Base-by-base conservation (phyloP, 441 rosid species). In the Adansonia rubrostipa region DNA sequence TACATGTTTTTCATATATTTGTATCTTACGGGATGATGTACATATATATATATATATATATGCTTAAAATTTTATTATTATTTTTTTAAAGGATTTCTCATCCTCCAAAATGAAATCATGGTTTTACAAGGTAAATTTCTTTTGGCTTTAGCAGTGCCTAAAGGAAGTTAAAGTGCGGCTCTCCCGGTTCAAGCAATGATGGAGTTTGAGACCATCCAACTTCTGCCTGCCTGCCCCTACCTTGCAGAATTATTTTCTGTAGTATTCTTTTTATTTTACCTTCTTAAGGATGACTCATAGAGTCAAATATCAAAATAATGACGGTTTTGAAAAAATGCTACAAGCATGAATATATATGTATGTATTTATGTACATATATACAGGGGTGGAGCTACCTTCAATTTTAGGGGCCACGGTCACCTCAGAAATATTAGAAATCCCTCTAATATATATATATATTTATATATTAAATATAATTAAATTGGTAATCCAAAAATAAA, bases 251-350 rank as follows among this genome's bases (percentile, higher is more conserved):
- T 65, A 83, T 68, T 79, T 77, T 73, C n/a, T 47, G 17, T 28
- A 53, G 58, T 53, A 33, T 72, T 56, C 71, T 75, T 74, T 17
- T 17, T 9, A 15, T 65, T 58, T 24, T 36, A 62, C 53, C 69
- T 71, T 44, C 15, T 62, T 28, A 54, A 40, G 62, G 57, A 44
- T 73, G 57, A 44, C 56, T 79, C 75, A 81, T 76, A 54, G 33
- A 66, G 22, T 76, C 24, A 66, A 47, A 77, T 50, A 66, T 64
- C 81, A 76, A 73, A 75, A 80, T 86, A 77, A 84, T 79, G 77
- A 83, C 74, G 76, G 50, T 69, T 71, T 75, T 73, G 73, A 61
- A 77, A n/a, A 53, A 72, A 56, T 75, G 72, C 17, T 64, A 54
- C 74, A 81, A 75, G 73, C 65, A 71, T 48, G 57, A n/a, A 36